These are phyloP conservation scores for Cornus suecica DNA, from an alignment of 148 eudicot genomes.

Conservation along the genomic window DNA sequence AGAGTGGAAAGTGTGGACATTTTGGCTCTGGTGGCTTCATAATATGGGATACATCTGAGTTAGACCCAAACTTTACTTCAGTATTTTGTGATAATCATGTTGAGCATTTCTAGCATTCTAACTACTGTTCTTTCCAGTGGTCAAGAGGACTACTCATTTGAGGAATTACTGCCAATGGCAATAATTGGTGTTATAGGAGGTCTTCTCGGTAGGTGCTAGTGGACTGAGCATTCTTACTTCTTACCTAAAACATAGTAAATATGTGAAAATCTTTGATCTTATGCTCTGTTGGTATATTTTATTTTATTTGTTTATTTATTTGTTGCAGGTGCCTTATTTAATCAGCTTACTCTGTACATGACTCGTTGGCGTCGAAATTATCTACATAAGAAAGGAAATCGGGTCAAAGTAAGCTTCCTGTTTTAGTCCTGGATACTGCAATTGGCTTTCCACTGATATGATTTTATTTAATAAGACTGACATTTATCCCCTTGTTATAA, in stretches of 20 bases:
- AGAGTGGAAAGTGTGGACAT: conserved; percentile 96
- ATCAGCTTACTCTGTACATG: conserved; percentile 83
- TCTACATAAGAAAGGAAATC: conserved; percentile 83
- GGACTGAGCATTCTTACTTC: conserved; percentile 13
- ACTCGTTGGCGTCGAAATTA: conserved; percentile 92
- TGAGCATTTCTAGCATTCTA: conserved; percentile 19
- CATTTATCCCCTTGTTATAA: conserved; percentile 11
- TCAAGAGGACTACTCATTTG: conserved; percentile 98
- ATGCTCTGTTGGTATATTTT: not conserved
- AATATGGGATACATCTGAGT: conserved; percentile 98
- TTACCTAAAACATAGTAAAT: not conserved
- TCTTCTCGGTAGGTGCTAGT: conserved; percentile 75
- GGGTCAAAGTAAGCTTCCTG: conserved; percentile 67
- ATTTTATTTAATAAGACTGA: conserved; percentile 13
- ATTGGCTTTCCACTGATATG: conserved; percentile 1
- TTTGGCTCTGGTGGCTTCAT: conserved; percentile 99
- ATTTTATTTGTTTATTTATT: not conserved
- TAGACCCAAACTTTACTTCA: conserved; percentile 27
- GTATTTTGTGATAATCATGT: conserved; percentile 1
- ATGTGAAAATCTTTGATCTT: not conserved
- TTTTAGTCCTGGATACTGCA: not conserved
- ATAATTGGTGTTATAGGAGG: conserved; percentile 96
- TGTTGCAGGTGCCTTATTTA: conserved; percentile 79
- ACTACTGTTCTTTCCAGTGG: conserved; percentile 53
- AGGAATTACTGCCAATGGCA: conserved; percentile 95